Evolutionary conservation across 1,284 basidiomycete genomes (phyloP), one percentile per base, ranked within the genome.

Genomic region (Veloboletus limbatus): DNA sequence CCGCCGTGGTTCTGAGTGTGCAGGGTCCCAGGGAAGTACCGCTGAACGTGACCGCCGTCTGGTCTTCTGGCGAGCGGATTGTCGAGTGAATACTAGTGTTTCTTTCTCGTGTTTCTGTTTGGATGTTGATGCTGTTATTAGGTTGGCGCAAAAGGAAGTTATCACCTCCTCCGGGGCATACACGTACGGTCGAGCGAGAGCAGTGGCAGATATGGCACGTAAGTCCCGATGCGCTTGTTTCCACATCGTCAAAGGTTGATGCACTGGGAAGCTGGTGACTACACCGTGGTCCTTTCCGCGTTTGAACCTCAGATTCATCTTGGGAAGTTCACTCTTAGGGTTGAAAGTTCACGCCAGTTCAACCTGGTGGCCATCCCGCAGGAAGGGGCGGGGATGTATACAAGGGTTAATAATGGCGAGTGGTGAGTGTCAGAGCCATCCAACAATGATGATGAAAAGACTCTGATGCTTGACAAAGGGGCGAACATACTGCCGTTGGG

Each of bases 321-420:
- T 3, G 90, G 88, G 3, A 54, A 74, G 13, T 96, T 83, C 65
- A 72, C 71, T 0, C 65, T 97, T 18, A 69, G 69, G 17, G 66
- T 90, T 3, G 81, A 88, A 43, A 81, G 83, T 37, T 76, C 81
- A 0, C 59, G 69, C 17, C 76, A 78, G n/a, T 75, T 86, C 43
- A 79, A 84, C 33, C 68, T 94, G 47, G 82, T 80, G 52, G 71
- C 84, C 2, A 95, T 98, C 54, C 85, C 88, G 0, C 81, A 84
- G 45, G 94, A 97, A 67, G 93, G 92, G 0, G 91, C 92, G 0
- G 94, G 94, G 1, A 92, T 97, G 92, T 96, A 86, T 61, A 71
- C 70, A 25, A 85, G 89, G 51, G 64, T 74, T 0, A 54, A 88
- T 4, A 74, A 70, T 17, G 89, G 86, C 2, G 66, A 71, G 40